Percentiles rank a stretch among this genome's conserved stretches.
Conservation (phyloP, 192 early-diverging fungal species). For the Coemansia sp. region DNA sequence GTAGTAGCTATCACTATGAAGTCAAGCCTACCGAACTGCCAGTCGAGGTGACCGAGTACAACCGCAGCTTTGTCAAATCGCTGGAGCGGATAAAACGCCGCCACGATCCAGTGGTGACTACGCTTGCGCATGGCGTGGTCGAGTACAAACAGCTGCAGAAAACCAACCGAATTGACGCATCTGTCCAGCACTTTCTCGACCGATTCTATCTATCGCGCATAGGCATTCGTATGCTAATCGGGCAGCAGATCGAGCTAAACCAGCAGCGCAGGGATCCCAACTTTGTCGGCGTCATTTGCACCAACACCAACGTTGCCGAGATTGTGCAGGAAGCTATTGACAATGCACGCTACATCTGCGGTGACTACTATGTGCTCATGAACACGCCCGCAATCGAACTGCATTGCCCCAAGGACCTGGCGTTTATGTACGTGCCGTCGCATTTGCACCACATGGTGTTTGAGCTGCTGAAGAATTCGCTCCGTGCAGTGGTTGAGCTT, state of each 20-base stretch:
- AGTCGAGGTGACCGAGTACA: conserved; percentile 74
- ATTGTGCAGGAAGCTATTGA: conserved; percentile 86
- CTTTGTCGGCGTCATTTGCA: conserved; percentile 95
- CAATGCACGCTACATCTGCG: conserved; percentile 86
- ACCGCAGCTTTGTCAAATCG: conserved; percentile 78
- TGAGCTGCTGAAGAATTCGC: conserved; percentile 95
- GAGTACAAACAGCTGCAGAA: conserved; percentile 76
- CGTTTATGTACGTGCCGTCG: conserved; percentile 95
- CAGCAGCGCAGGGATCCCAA: conserved; percentile 58
- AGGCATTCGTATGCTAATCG: conserved; percentile 97
- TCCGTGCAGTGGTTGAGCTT: conserved; percentile 91
- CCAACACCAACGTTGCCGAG: conserved; percentile 75
- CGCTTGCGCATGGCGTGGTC: conserved; percentile 89
- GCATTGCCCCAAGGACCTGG: conserved; percentile 70
- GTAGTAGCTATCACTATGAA: conserved; percentile 55
- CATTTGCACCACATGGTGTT: conserved; percentile 98
- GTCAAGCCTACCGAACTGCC: conserved; percentile 58
- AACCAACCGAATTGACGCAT: conserved; percentile 60
- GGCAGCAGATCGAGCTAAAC: conserved; percentile 75
- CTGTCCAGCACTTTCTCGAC: conserved; percentile 87
- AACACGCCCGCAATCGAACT: conserved; percentile 76
- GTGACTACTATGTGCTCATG: conserved; percentile 87
- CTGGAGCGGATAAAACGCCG: conserved; percentile 90
- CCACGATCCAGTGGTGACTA: conserved; percentile 90
- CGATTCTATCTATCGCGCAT: conserved; percentile 97